A percentile compares a stretch with the other conserved stretches of the same genome.
Evolutionary conservation across 805 yeast species (phyloP).

Genomic region (Zygosaccharomyces kombuchaensis): DNA sequence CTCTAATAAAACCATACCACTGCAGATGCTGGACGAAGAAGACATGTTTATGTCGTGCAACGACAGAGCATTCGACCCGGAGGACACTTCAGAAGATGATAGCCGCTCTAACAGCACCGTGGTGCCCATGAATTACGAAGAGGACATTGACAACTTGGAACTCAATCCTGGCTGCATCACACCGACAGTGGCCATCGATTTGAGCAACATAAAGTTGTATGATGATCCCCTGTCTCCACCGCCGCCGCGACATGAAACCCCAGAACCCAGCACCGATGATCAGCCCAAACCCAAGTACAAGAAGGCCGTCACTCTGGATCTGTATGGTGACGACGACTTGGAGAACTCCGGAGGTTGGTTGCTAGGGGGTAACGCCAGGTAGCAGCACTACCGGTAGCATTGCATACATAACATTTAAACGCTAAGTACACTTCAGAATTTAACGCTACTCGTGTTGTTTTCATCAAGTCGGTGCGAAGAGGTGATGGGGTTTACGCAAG

Average conservation of each 20-base stretch:
- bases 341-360: constrained; percentile 30
- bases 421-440: not conserved
- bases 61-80: constrained; percentile 10
- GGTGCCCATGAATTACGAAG: constrained; percentile 11
- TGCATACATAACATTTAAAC: not conserved
- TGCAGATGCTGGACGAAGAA: constrained; percentile 27
- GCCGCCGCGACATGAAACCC: not conserved
- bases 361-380: constrained; percentile 29
- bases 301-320: constrained; percentile 30
- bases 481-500: not conserved
- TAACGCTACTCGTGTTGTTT: not conserved
- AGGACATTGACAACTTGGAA: constrained; percentile 3
- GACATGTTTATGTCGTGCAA: constrained; percentile 31
- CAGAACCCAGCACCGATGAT: not conserved
- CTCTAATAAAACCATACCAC: constrained; percentile 14
- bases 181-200: not conserved
- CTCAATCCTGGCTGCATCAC: not conserved
- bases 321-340: constrained; percentile 29
- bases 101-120: constrained; percentile 13
- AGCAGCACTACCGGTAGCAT: not conserved
- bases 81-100: constrained; percentile 16
- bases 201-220: constrained; percentile 4
- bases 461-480: not conserved
- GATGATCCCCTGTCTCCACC: constrained; percentile 1
- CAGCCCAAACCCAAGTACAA: constrained; percentile 20